phyloP scores from a whole-genome alignment of 1,284 basidiomycete genomes.

The Rhodotorula sp. region DNA sequence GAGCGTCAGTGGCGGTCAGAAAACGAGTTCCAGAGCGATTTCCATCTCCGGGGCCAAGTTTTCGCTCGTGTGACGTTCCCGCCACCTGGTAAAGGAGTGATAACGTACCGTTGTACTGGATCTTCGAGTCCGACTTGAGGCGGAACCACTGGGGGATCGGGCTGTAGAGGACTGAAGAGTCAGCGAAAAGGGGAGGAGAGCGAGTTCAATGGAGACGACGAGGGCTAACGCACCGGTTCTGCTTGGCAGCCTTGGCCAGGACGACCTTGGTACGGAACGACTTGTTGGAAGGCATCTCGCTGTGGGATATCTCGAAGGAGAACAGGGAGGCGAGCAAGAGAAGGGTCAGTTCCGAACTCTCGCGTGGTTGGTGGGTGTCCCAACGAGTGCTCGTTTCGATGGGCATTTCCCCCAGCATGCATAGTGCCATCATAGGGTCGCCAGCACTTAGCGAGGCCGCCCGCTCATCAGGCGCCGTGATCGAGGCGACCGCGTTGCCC shows the following conservation, averaged over 20 bases:
- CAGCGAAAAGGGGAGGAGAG: neutral
- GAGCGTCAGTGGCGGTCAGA: neutral
- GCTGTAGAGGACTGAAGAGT: slow-evolving; percentile 6
- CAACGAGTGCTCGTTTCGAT: neutral
- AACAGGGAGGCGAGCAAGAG: too few relatives aligned
- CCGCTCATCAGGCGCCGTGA: too few relatives aligned
- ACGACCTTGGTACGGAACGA: slow-evolving; percentile 94
- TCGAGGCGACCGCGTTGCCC: too few relatives aligned
- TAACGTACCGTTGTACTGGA: slow-evolving; percentile 44
- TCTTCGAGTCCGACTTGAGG: slow-evolving; percentile 45
- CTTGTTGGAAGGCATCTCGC: slow-evolving; percentile 85
- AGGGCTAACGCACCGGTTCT: slow-evolving; percentile 77
- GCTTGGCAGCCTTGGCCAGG: slow-evolving; percentile 91
- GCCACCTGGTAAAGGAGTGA: neutral
- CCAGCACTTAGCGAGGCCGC: too few relatives aligned
- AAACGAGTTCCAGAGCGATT: neutral
- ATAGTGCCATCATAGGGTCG: too few relatives aligned
- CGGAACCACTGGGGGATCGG: slow-evolving; percentile 46
- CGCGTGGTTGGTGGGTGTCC: neutral
- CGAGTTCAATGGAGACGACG: neutral
- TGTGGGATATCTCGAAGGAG: neutral
- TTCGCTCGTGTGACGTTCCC: neutral
- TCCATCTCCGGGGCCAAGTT: neutral
- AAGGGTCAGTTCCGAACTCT: neutral
- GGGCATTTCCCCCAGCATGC: too few relatives aligned